A percentile compares a stretch with the other conserved stretches of the same genome.
Conservation (phyloP, 768 basidiomycete genomes). For the Mycena alexandri region DNA sequence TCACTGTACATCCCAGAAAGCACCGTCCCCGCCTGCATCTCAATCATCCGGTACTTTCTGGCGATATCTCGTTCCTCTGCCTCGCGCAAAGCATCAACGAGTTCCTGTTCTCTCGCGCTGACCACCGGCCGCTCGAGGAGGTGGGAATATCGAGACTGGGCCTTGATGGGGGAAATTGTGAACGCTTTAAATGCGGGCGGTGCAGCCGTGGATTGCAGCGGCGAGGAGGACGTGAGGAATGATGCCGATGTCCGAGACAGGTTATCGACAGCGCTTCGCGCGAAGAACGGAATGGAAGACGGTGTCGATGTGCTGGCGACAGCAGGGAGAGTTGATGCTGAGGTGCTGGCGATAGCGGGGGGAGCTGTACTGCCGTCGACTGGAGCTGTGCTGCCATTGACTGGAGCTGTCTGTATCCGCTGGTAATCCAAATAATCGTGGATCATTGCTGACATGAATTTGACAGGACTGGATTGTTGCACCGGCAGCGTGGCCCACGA, state of each 20-base stretch:
- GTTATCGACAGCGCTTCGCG: neutral
- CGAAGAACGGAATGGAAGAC: too few relatives aligned
- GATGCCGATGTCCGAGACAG: constrained; percentile 22
- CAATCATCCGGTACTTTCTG: neutral
- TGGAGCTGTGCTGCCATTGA: neutral
- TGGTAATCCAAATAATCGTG: constrained; percentile 5
- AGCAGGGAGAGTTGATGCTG: too few relatives aligned
- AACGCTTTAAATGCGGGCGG: constrained; percentile 7
- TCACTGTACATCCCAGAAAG: neutral
- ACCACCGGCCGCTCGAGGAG: neutral
- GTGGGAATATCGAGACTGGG: neutral
- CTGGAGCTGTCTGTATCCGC: constrained; percentile 5
- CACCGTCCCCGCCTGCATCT: neutral
- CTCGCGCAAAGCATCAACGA: neutral
- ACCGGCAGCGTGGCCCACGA: neutral
- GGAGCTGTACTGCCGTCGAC: neutral
- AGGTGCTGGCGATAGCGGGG: too few relatives aligned
- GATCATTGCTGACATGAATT: constrained; percentile 8
- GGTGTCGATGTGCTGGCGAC: too few relatives aligned
- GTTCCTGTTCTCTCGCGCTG: neutral
- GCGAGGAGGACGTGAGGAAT: constrained; percentile 9
- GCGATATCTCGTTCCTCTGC: neutral
- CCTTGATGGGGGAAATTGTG: constrained; percentile 18
- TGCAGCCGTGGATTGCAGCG: neutral
- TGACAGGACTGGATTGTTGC: constrained; percentile 12